phyloP scores from a whole-genome alignment of 2,329 filamentous ascomycete genomes.

The Ophiostoma piceae region DNA sequence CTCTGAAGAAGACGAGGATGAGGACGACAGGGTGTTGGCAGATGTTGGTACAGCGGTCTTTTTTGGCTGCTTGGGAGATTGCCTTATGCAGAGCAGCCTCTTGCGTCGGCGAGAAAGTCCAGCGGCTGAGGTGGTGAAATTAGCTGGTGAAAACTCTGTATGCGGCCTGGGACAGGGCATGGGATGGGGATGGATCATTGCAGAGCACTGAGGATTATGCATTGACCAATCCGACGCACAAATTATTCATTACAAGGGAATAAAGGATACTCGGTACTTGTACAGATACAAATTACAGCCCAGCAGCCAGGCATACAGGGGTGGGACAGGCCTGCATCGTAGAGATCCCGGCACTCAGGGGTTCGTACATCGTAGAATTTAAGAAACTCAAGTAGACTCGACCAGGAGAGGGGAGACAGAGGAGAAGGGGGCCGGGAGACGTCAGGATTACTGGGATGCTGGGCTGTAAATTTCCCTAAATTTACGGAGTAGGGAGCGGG shows the following conservation, averaged over 20 bases:
- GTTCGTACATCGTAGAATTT: not conserved
- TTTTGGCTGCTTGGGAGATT: conserved; percentile 5
- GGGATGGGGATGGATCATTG: not conserved
- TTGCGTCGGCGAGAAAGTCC: not conserved
- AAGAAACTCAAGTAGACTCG: conserved; percentile 1
- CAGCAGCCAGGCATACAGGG: conserved; percentile 1
- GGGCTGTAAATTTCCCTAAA: not conserved
- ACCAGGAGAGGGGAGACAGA: not conserved
- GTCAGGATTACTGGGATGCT: not conserved
- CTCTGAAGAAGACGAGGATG: not conserved
- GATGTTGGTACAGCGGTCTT: not conserved
- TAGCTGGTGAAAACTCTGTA: not conserved
- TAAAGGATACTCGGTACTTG: not conserved
- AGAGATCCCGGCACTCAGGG: conserved; percentile 2
- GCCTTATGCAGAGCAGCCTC: not conserved
- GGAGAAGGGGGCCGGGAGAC: not conserved
- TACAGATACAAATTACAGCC: conserved; percentile 3
- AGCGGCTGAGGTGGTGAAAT: not conserved
- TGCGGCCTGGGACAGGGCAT: not conserved
- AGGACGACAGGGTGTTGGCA: not conserved
- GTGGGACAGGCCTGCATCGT: not conserved
- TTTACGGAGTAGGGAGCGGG: not conserved
- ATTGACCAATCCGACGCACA: not conserved
- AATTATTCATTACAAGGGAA: not conserved
- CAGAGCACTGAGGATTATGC: not conserved